These are phyloP conservation scores for Talaromyces borbonicus DNA, from an alignment of 495 filamentous ascomycete species.

Conservation along the genomic window DNA sequence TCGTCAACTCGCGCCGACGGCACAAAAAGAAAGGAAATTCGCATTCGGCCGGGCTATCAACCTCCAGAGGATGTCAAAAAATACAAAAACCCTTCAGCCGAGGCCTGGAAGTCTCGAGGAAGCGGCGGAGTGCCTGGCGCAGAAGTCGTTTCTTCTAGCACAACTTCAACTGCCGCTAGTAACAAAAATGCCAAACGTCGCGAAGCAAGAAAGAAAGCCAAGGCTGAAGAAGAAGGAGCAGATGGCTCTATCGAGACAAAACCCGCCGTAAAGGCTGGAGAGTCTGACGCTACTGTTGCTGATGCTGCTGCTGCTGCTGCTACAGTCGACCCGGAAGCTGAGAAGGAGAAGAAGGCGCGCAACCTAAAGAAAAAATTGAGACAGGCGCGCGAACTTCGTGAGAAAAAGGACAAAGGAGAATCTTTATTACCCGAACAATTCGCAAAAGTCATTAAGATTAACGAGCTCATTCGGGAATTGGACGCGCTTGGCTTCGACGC, in stretches of 20 bases:
- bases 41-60: conserved; percentile 83
- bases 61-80: conserved; percentile 95
- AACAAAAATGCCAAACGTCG: conserved; percentile 93
- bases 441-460: conserved; percentile 94
- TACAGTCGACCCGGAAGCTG: conserved; percentile 51
- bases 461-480: conserved; percentile 82
- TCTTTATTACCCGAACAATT: conserved; percentile 85
- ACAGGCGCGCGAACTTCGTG: conserved; percentile 81
- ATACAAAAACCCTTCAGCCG: conserved; percentile 87
- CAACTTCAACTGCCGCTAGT: conserved; percentile 37
- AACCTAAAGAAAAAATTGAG: conserved; percentile 93
- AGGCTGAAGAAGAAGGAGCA: conserved; percentile 37
- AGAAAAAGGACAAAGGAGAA: conserved; percentile 82
- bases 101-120: conserved; percentile 73
- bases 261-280: conserved; percentile 17
- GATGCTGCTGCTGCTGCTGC: conserved; percentile 27
- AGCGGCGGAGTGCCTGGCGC: conserved; percentile 74
- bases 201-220: conserved; percentile 83
- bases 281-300: conserved; percentile 9
- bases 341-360: conserved; percentile 85
- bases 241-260: conserved; percentile 30
- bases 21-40: conserved; percentile 80
- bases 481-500: conserved; percentile 76
- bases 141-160: conserved; percentile 45
- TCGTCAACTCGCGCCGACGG: conserved; percentile 81